A percentile compares a stretch with the other conserved stretches of the same genome.
Conservation (phyloP, 2,329 filamentous ascomycete species). For the Penicillium sp. region DNA sequence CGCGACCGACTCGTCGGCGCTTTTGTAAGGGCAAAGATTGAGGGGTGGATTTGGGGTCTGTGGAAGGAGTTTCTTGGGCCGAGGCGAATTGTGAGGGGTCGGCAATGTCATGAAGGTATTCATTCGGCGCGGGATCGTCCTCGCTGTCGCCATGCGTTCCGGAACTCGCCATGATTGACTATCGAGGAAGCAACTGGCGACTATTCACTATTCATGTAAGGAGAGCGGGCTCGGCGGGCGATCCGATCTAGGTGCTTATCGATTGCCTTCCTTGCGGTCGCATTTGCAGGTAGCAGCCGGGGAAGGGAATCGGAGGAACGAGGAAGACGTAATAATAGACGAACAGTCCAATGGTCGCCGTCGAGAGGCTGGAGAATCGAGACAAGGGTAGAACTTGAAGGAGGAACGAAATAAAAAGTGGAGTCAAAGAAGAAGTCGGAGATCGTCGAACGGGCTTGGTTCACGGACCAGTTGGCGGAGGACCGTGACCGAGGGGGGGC, state of each 20-base stretch:
- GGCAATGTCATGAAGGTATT: constrained; percentile 19
- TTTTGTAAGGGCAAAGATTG: constrained; percentile 66
- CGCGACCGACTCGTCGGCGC: constrained; percentile 73
- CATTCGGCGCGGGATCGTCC: constrained; percentile 28
- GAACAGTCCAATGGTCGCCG: neutral
- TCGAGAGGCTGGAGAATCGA: neutral
- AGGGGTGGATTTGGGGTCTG: constrained; percentile 32
- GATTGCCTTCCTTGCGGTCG: constrained; percentile 20
- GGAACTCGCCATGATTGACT: constrained; percentile 29
- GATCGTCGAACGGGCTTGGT: neutral
- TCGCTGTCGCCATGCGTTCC: constrained; percentile 32
- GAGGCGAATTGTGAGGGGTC: constrained; percentile 23
- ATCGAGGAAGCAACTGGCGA: constrained; percentile 6
- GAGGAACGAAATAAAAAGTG: constrained; percentile 9
- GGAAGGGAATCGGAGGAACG: neutral
- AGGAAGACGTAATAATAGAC: neutral
- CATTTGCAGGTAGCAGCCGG: constrained; percentile 11
- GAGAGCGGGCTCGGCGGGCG: constrained; percentile 22
- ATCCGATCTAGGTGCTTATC: constrained; percentile 13
- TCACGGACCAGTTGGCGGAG: neutral
- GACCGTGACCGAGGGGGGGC: neutral
- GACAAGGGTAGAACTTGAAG: neutral
- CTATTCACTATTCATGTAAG: constrained; percentile 23
- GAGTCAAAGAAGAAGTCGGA: constrained; percentile 6
- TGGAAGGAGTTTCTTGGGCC: constrained; percentile 24